These are phyloP conservation scores for Colletotrichum spinosum DNA, from an alignment of 2,329 filamentous ascomycete species.

Conservation along the genomic window DNA sequence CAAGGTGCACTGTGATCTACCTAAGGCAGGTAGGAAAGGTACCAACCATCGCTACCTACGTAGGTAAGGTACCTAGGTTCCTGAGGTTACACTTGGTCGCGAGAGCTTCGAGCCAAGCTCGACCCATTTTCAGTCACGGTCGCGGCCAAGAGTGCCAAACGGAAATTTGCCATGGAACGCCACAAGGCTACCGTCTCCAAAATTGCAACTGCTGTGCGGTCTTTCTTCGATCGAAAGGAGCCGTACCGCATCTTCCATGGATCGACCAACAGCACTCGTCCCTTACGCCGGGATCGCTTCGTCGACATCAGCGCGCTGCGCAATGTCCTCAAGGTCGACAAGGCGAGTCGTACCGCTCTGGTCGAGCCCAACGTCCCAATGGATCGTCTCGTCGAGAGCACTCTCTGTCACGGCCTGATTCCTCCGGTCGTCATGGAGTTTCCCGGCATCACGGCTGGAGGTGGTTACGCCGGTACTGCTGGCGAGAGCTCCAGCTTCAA, in stretches of 20 bases:
- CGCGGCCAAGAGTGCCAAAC: no score
- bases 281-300: slow-evolving; percentile 55
- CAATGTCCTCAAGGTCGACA: slow-evolving; percentile 74
- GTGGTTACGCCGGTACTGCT: slow-evolving; percentile 77
- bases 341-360: slow-evolving; percentile 65
- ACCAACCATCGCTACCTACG: no score
- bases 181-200: slow-evolving; percentile 60
- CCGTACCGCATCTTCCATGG: slow-evolving; percentile 83
- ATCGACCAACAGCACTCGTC: slow-evolving; percentile 79
- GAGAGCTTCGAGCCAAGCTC: no score
- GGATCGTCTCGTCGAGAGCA: slow-evolving; percentile 76
- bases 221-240: slow-evolving; percentile 59
- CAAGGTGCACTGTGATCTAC: no score
- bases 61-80: no score
- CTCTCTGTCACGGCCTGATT: slow-evolving; percentile 72
- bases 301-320: slow-evolving; percentile 75
- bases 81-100: no score
- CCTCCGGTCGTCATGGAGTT: slow-evolving; percentile 83
- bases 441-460: slow-evolving; percentile 79
- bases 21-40: no score
- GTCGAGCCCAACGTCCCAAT: slow-evolving; percentile 83
- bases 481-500: slow-evolving; percentile 78
- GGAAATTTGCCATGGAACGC: slow-evolving; percentile 55
- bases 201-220: slow-evolving; percentile 60
- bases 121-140: no score